These are phyloP conservation scores for Fusarium haematococcum DNA, from an alignment of 2,329 filamentous ascomycete genomes.

Conservation along the genomic window DNA sequence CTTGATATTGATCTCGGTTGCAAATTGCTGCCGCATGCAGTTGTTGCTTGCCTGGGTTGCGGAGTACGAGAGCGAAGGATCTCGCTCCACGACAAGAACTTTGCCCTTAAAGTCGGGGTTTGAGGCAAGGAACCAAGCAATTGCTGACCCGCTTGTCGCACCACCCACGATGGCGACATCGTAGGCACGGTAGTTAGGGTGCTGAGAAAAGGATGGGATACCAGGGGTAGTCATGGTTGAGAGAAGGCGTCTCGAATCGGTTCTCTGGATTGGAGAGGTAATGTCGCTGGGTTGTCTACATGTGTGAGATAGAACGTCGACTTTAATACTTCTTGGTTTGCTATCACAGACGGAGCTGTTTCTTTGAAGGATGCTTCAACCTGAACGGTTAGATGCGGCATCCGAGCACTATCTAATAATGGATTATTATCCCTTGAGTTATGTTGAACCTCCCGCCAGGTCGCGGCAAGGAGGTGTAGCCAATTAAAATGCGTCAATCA, in stretches of 20 bases:
- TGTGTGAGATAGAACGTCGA: too few species aligned
- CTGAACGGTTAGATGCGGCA: too few species aligned
- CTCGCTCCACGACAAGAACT: constrained; percentile 15
- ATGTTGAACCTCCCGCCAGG: too few species aligned
- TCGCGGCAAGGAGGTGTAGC: too few species aligned
- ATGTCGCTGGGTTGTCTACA: too few species aligned
- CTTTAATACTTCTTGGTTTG: too few species aligned
- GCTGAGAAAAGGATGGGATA: background rate
- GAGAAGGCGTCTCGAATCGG: background rate
- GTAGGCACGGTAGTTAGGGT: background rate
- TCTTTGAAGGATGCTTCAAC: too few species aligned
- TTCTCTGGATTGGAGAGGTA: background rate
- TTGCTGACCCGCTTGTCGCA: constrained; percentile 23
- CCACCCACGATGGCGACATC: constrained; percentile 17
- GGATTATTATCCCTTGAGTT: too few species aligned
- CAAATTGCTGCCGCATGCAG: constrained; percentile 28
- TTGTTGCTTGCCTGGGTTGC: constrained; percentile 26
- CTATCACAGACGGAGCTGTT: too few species aligned
- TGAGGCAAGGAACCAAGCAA: constrained; percentile 19
- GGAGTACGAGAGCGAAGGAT: constrained; percentile 7
- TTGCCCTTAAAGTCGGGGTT: constrained; percentile 20
- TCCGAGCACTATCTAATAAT: too few species aligned
- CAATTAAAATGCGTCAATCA: too few species aligned
- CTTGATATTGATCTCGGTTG: constrained; percentile 19
- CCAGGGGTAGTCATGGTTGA: background rate